Percentiles rank a stretch among this genome's conserved stretches.
phyloP scores from a whole-genome alignment of 2,329 filamentous ascomycete species.

The Fusarium buxicola region DNA sequence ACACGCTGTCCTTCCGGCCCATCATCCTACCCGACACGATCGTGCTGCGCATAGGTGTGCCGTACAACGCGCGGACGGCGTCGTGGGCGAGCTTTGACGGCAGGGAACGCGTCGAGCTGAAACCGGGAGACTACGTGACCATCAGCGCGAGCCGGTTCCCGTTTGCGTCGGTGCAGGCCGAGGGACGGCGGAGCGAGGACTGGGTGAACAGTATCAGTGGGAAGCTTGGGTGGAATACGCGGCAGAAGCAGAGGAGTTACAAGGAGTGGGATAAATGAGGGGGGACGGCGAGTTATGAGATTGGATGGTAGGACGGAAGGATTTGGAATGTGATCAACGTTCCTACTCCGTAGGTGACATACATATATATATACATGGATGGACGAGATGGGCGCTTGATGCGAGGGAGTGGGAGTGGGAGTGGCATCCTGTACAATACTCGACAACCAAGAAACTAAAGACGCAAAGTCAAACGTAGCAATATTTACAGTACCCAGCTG shows the following conservation, averaged over 20 bases:
- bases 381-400: conserved; percentile 14
- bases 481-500: background rate
- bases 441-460: background rate
- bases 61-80: conserved; percentile 87
- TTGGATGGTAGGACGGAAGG: background rate
- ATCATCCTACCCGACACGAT: conserved; percentile 97
- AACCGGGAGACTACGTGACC: conserved; percentile 85
- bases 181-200: conserved; percentile 77
- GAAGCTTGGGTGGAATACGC: conserved; percentile 84
- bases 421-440: conserved; percentile 2
- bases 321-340: background rate
- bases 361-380: background rate
- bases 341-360: too few relatives aligned
- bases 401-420: conserved; percentile 4
- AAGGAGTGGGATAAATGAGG: conserved; percentile 59
- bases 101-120: conserved; percentile 83
- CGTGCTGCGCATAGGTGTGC: conserved; percentile 91
- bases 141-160: conserved; percentile 84
- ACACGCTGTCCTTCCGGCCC: conserved; percentile 95
- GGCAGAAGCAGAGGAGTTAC: conserved; percentile 78
- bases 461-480: conserved; percentile 2
- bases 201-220: conserved; percentile 85
- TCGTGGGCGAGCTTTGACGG: conserved; percentile 99
- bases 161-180: conserved; percentile 80
- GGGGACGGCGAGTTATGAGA: background rate